These are phyloP conservation scores for Botryosphaeria dothidea DNA, from an alignment of 2,329 filamentous ascomycete genomes.

Conservation along the genomic window DNA sequence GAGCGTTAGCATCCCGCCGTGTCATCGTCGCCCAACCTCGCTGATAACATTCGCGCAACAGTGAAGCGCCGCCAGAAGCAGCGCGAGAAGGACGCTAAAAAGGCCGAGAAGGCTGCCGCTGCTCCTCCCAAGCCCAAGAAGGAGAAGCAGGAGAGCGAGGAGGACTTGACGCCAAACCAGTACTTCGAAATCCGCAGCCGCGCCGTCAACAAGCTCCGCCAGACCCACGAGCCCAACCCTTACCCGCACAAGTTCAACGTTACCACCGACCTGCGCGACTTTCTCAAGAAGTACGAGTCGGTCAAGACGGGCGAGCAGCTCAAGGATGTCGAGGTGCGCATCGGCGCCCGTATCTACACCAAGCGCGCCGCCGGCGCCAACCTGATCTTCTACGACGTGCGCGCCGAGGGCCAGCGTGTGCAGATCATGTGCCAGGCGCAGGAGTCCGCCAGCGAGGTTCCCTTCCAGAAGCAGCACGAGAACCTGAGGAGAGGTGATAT, in stretches of 20 bases:
- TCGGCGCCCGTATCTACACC: slow-evolving; percentile 87
- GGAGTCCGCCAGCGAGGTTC: slow-evolving; percentile 65
- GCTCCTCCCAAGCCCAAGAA: slow-evolving; percentile 61
- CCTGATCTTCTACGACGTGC: slow-evolving; percentile 88
- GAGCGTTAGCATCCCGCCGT: slow-evolving; percentile 34
- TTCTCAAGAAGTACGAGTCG: slow-evolving; percentile 73
- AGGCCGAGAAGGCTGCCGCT: slow-evolving; percentile 79
- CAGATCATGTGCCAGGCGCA: slow-evolving; percentile 93
- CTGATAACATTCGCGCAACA: slow-evolving; percentile 44
- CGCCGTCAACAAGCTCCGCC: slow-evolving; percentile 73
- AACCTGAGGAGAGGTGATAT: slow-evolving; percentile 88
- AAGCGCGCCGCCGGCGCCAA: slow-evolving; percentile 73
- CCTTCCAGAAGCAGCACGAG: slow-evolving; percentile 88
- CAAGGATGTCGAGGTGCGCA: slow-evolving; percentile 71
- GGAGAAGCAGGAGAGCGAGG: slow-evolving; percentile 67
- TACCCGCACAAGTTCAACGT: slow-evolving; percentile 87
- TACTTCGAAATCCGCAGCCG: slow-evolving; percentile 97
- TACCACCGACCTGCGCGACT: slow-evolving; percentile 79
- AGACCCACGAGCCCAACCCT: slow-evolving; percentile 73
- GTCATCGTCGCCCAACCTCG: slow-evolving; percentile 25
- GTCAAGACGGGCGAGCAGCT: slow-evolving; percentile 86
- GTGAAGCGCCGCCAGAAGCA: slow-evolving; percentile 96
- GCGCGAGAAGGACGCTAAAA: slow-evolving; percentile 82
- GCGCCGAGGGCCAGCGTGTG: slow-evolving; percentile 72
- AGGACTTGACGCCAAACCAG: slow-evolving; percentile 75